Evolutionary conservation across 768 basidiomycete genomes (phyloP).

Genomic region (Filobasidium floriforme): DNA sequence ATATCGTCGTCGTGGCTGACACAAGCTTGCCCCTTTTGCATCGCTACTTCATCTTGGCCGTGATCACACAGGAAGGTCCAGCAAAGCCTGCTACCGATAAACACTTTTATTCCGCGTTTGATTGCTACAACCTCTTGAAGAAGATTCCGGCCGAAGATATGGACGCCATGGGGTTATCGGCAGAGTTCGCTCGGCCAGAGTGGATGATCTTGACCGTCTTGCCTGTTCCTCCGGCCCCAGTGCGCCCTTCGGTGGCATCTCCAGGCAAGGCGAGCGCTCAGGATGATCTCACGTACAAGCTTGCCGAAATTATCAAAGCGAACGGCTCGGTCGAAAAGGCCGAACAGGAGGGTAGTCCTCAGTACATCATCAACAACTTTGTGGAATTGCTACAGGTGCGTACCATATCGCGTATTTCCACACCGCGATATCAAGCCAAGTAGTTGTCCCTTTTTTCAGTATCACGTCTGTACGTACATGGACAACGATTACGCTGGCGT

Average conservation of each 20-base stretch:
- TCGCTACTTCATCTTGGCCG: constrained; percentile 24
- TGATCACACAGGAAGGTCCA: constrained; percentile 29
- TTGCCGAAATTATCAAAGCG: constrained; percentile 92
- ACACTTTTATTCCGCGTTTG: constrained; percentile 64
- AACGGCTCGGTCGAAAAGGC: constrained; percentile 83
- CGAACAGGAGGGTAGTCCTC: constrained; percentile 93
- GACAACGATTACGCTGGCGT: constrained; percentile 98
- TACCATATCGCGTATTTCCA: not conserved
- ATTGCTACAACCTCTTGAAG: constrained; percentile 89
- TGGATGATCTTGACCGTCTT: constrained; percentile 99
- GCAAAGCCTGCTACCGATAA: constrained; percentile 41
- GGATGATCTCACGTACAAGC: constrained; percentile 96
- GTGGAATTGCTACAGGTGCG: constrained; percentile 88
- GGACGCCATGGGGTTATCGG: constrained; percentile 79
- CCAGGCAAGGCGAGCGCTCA: constrained; percentile 93
- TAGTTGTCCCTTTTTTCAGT: constrained; percentile 50
- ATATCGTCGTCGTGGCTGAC: not conserved
- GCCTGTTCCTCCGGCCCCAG: constrained; percentile 95
- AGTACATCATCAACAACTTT: constrained; percentile 89
- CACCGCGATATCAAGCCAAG: not conserved
- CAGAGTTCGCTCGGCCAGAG: constrained; percentile 92
- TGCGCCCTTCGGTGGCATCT: constrained; percentile 93
- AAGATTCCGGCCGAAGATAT: constrained; percentile 89
- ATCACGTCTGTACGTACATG: constrained; percentile 99
- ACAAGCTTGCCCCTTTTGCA: not conserved